Base-by-base conservation (phyloP, 2,329 filamentous ascomycete genomes). In the Calonectria pteridis region DNA sequence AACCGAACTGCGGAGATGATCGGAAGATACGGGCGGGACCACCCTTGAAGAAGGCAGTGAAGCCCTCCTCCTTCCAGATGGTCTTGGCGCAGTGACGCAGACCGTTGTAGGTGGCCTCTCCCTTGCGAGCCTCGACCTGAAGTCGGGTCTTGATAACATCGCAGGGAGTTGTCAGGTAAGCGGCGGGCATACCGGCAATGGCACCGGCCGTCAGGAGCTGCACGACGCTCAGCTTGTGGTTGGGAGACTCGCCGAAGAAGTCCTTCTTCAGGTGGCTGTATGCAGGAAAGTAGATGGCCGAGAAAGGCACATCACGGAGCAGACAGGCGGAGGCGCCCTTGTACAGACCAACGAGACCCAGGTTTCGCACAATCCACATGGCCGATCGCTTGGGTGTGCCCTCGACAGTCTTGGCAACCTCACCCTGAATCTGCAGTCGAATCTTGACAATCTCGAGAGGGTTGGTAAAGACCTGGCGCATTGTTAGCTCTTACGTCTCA, bases 371-470 rank as follows among this genome's bases (percentile, higher is more conserved):
- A 79, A 99, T 98, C 97, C 97, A 99, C 88, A 98, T 94, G 72
- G 97, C 97, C 14, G 96, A 98, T 78, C 97, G 94, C 85, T 94
- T 96, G 67, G 94, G 95, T 20, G 94, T 91, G 72, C 93, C 93
- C 77, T 97, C 94, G 31, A 95, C 92, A 62, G 89, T 94, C 88
- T 98, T 98, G 77, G 95, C 93, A 51, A 98, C 93, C 86, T 99
- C 97, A 73, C 97, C 97, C 87, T 99, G 97, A 29, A 99, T 94
- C 85, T 99, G 97, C 67, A 99, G 92, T 78, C 97, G 94, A 83
- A 99, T 99, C 89, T 99, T 99, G 88, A 99, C 97, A 82, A 99
- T 99, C 85, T 99, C 97, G 23, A 99, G 92, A 31, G 97, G 97
- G 85, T 98, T 99, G 79, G 95, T 98, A 86, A 98, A 98, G 80